A percentile compares a stretch with the other conserved stretches of the same genome.
phyloP scores from a whole-genome alignment of 768 basidiomycete genomes.

The Cystobasidium tubakii region DNA sequence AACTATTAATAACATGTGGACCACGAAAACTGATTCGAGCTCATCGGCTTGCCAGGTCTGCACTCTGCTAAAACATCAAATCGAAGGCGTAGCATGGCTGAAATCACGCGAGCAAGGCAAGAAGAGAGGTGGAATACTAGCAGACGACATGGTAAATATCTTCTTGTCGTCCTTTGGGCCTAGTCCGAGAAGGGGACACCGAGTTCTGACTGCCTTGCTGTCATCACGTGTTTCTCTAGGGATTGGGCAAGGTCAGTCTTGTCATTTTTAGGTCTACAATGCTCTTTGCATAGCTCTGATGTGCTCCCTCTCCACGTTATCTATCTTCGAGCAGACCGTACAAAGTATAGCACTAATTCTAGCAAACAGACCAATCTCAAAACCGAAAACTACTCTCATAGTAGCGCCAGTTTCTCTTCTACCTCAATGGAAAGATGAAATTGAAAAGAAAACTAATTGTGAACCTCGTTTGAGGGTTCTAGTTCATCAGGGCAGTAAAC shows the following conservation, averaged over 20 bases:
- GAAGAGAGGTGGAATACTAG: slow-evolving; percentile 39
- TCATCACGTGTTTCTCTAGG: too few species aligned
- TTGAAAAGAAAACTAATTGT: slow-evolving; percentile 58
- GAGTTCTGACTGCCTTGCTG: too few species aligned
- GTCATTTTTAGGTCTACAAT: too few species aligned
- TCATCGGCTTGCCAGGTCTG: slow-evolving; percentile 53
- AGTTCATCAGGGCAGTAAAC: slow-evolving; percentile 72
- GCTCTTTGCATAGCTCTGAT: too few species aligned
- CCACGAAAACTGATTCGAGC: neutral
- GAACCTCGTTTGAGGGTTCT: slow-evolving; percentile 63
- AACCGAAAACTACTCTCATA: slow-evolving; percentile 56
- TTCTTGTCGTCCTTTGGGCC: too few species aligned
- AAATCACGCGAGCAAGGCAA: slow-evolving; percentile 69
- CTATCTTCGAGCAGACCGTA: slow-evolving; percentile 58
- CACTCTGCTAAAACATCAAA: slow-evolving; percentile 74
- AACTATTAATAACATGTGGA: too few species aligned
- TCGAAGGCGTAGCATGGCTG: slow-evolving; percentile 84
- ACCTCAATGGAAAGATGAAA: slow-evolving; percentile 83
- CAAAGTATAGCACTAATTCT: slow-evolving; percentile 82
- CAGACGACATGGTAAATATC: slow-evolving; percentile 45
- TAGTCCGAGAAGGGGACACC: too few species aligned
- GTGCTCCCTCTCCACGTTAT: too few species aligned
- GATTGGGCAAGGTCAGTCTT: slow-evolving; percentile 53
- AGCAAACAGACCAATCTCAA: slow-evolving; percentile 62
- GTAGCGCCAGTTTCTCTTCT: slow-evolving; percentile 81